These are phyloP conservation scores for Naganishia sp. DNA, from an alignment of 1,284 basidiomycete species.

Conservation along the genomic window DNA sequence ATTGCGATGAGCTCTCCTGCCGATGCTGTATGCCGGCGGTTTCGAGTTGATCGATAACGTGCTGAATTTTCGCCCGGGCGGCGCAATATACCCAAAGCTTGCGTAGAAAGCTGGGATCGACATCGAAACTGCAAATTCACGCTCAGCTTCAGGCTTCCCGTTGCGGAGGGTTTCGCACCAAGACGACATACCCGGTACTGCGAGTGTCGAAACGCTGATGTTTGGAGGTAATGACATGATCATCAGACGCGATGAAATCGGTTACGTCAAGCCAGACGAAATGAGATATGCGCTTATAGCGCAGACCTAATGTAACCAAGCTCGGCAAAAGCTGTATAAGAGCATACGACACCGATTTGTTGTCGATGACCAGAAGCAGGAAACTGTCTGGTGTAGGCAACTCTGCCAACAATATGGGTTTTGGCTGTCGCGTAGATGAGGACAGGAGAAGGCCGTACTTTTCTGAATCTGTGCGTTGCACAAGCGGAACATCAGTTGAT, in stretches of 20 bases:
- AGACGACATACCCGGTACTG: slow-evolving; percentile 8
- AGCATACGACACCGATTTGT: slow-evolving; percentile 19
- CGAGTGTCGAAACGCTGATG: not conserved
- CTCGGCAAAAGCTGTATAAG: slow-evolving; percentile 20
- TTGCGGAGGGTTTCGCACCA: not conserved
- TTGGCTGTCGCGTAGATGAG: slow-evolving; percentile 5
- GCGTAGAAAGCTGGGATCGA: slow-evolving; percentile 8
- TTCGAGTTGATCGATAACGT: slow-evolving; percentile 9
- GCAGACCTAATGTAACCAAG: slow-evolving; percentile 5
- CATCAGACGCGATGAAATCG: not conserved
- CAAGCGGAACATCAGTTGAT: not conserved
- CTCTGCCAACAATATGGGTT: slow-evolving; percentile 22
- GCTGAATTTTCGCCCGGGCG: slow-evolving; percentile 16
- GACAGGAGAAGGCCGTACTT: slow-evolving; percentile 20
- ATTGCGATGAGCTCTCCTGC: not conserved
- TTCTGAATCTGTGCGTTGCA: not conserved
- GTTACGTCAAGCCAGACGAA: slow-evolving; percentile 14
- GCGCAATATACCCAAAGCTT: slow-evolving; percentile 22
- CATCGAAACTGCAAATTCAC: slow-evolving; percentile 12
- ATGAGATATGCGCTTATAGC: slow-evolving; percentile 9
- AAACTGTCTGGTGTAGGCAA: slow-evolving; percentile 17
- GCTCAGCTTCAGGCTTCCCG: not conserved
- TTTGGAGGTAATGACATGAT: not conserved
- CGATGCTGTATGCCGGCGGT: slow-evolving; percentile 15
- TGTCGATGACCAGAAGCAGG: slow-evolving; percentile 20